Base-by-base conservation (phyloP, 1,284 basidiomycete genomes). In the Phlebopus sp. region DNA sequence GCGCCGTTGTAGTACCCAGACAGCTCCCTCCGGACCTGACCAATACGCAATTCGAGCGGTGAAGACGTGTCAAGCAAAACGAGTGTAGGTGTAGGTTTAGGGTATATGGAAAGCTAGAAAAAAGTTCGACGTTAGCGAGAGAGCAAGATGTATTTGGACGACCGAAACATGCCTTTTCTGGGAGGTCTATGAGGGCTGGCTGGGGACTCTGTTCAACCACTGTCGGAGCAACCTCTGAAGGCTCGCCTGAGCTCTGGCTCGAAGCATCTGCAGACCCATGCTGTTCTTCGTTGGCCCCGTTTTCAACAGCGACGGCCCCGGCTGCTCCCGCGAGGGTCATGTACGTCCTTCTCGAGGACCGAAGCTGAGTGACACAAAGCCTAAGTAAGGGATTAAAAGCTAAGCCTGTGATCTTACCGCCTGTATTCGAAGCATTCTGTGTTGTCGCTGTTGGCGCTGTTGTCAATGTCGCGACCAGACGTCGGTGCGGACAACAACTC, bases 71-170 rank as follows among this genome's bases (percentile, higher is more conserved):
- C 83, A 46, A 86, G 73, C 2, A 94, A 78, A 8, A 90, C 58
- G 38, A 92, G 67, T 30, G 84, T 81, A 6, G 77, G 68, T 18
- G 77, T 74, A 1, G 79, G 73, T 14, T 64, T 60, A 2, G 86
- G 75, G 69, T 95, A 95, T 69, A 95, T 90, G 10, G 90, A 80
- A 44, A 87, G 79, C 90, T 93, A 25, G 14, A 11, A n/a, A 19
- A 35, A 35, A 25, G n/a, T 21, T 11, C n/a, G 17, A n/a, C 9
- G 15, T 25, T 43, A 23, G 7, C 5, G 37, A 27, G 38, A 7
- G 11, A 36, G 13, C 14, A 39, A 37, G 18, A 14, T 18, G 19
- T 11, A 39, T n/a, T n/a, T n/a, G 18, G 9, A 6, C n/a, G 25
- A 15, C 44, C 2, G 41, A 38, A 39, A 25, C 4, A 38, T 37